Base-by-base conservation (phyloP, 2,329 filamentous ascomycete species). In the Lojkania enalia region DNA sequence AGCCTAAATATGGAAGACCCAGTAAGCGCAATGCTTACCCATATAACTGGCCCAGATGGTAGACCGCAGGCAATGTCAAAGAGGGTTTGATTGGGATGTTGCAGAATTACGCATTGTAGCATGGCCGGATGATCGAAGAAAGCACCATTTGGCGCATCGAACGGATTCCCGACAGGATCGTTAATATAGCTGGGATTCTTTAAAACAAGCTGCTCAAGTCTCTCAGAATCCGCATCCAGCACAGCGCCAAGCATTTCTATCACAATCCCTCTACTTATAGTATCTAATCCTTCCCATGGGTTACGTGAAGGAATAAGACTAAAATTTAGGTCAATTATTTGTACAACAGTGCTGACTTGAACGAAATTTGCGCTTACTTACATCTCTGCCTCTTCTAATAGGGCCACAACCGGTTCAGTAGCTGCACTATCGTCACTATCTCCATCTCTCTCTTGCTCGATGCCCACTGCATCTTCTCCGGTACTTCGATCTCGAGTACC, bases 41-140 rank as follows among this genome's bases (percentile, higher is more conserved):
- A 68, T 4, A 63, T 36, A 0, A 57, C 42, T 0, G 61, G 54
- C 4, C 54, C 53, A 14, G 56, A 56, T 16, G 64, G 63, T 46
- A 69, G 57, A 5, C 46, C 63, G 27, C 60, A 58, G 4, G 65
- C 63, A 18, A 69, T 55, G 37, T 69, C 66, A 1, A 69, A 45
- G 2, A 69, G 27, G 2, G 52, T 69, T 33, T 69, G 65, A 18
- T 46, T 45, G 7, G 58, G 42, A 44, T 67, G 66, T 25, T 69
- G 58, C 12, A 66, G 38, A 13, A 69, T 55, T 4, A 60, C 49
- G 42, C 64, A 62, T 3, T 52, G 20, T 6, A 36, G 52, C 16
- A 67, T 49, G 2, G 54, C 56, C 3, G 58, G 57, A 35, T 67
- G 62, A 14, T 54, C 49, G 29, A 54, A 58, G 35, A 67, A 65